Conservation (phyloP, 1,284 basidiomycete species). For the Ceratobasidium sp. region DNA sequence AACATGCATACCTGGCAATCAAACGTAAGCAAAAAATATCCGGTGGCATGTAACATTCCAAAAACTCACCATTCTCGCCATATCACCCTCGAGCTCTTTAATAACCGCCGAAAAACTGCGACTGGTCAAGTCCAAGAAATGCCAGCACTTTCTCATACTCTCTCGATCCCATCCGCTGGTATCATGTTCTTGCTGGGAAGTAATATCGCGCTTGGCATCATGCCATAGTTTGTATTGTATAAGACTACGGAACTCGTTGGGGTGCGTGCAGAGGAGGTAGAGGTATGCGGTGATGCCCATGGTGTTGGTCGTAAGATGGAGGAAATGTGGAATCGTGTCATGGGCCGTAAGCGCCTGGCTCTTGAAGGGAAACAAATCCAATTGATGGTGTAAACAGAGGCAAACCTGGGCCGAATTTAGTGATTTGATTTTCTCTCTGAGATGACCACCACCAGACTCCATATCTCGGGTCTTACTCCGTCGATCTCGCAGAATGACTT, state of each 20-base stretch:
- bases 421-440: background rate
- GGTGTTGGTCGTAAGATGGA: conserved; percentile 31
- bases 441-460: conserved; percentile 62
- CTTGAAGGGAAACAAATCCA: background rate
- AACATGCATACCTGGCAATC: conserved; percentile 87
- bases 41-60: background rate
- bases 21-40: background rate
- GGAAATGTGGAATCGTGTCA: conserved; percentile 17
- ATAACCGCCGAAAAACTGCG: conserved; percentile 94
- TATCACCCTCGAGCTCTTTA: conserved; percentile 95
- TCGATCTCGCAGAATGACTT: conserved; percentile 72
- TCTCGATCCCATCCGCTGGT: conserved; percentile 86
- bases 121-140: conserved; percentile 89
- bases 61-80: conserved; percentile 86
- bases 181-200: conserved; percentile 73
- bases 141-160: conserved; percentile 92
- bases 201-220: conserved; percentile 84
- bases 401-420: no score
- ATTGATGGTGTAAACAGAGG: background rate
- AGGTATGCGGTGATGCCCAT: conserved; percentile 56
- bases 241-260: conserved; percentile 81
- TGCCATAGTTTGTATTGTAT: conserved; percentile 85
- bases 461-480: conserved; percentile 79
- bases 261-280: conserved; percentile 76
- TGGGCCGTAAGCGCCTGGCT: background rate